Evolutionary conservation across 2,329 filamentous ascomycete species (phyloP).

Genomic region (Calonectria multiphialidica): DNA sequence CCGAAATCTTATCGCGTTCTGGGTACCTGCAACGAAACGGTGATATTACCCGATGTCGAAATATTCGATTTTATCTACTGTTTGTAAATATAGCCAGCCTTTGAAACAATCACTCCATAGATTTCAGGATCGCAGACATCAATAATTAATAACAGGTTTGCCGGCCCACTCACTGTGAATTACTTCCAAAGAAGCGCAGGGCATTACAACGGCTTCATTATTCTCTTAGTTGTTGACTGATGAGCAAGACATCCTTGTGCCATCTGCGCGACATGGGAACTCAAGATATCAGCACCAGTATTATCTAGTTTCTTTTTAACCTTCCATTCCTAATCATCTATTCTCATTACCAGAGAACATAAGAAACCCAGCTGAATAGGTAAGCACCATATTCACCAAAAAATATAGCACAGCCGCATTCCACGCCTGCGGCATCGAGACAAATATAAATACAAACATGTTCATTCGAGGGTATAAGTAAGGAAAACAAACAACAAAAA

Average conservation of each 20-base stretch:
- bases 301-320: slow-evolving; percentile 4
- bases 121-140: background rate
- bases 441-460: slow-evolving; percentile 19
- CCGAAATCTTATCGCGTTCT: background rate
- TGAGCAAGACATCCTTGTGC: too few relatives aligned
- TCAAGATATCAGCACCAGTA: background rate
- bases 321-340: background rate
- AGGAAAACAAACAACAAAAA: slow-evolving; percentile 7
- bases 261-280: background rate
- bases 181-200: too few relatives aligned
- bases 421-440: slow-evolving; percentile 5
- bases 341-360: background rate
- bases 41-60: background rate
- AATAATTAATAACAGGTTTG: background rate
- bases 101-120: background rate
- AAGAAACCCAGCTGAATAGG: background rate
- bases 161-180: too few relatives aligned
- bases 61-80: background rate
- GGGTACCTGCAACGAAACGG: background rate
- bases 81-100: background rate
- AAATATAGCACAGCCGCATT: slow-evolving; percentile 10
- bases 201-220: too few relatives aligned
- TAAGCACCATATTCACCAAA: background rate
- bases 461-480: slow-evolving; percentile 23
- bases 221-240: too few relatives aligned